Conservation (phyloP, 2,329 filamentous ascomycete species). For the Monilinia laxa region DNA sequence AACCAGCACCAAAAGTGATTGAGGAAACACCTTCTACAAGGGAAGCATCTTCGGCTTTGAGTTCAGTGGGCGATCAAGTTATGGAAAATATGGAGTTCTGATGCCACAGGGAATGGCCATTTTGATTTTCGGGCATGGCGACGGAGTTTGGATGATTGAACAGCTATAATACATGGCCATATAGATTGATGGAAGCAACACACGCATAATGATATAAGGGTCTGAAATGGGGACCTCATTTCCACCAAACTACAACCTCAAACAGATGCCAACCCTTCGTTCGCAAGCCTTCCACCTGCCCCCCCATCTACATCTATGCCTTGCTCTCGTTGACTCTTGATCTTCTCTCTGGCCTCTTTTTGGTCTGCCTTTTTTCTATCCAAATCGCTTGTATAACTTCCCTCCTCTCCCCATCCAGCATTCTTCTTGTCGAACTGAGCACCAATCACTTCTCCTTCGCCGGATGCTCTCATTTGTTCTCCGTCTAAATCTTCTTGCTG, state of each 20-base stretch:
- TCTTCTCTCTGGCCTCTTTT: conserved; percentile 35
- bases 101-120: conserved; percentile 8
- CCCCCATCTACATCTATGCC: conserved; percentile 39
- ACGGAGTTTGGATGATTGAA: conserved; percentile 34
- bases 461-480: conserved; percentile 38
- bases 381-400: conserved; percentile 37
- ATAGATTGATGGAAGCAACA: background rate
- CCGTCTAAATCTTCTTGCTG: conserved; percentile 39
- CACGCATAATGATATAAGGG: background rate
- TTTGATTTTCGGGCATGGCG: conserved; percentile 35
- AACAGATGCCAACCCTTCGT: conserved; percentile 37
- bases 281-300: conserved; percentile 33
- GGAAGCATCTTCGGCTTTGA: conserved; percentile 38
- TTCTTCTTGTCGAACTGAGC: conserved; percentile 40
- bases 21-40: conserved; percentile 30
- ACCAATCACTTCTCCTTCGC: conserved; percentile 39
- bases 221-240: background rate
- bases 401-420: conserved; percentile 39
- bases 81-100: conserved; percentile 40
- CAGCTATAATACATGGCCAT: conserved; percentile 29
- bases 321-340: conserved; percentile 33
- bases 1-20: conserved; percentile 27
- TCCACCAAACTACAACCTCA: conserved; percentile 23
- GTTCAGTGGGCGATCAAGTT: conserved; percentile 38
- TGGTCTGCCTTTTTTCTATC: conserved; percentile 41